phyloP scores from a whole-genome alignment of 1,139 yeast genomes.

The Geotrichum armillariae region DNA sequence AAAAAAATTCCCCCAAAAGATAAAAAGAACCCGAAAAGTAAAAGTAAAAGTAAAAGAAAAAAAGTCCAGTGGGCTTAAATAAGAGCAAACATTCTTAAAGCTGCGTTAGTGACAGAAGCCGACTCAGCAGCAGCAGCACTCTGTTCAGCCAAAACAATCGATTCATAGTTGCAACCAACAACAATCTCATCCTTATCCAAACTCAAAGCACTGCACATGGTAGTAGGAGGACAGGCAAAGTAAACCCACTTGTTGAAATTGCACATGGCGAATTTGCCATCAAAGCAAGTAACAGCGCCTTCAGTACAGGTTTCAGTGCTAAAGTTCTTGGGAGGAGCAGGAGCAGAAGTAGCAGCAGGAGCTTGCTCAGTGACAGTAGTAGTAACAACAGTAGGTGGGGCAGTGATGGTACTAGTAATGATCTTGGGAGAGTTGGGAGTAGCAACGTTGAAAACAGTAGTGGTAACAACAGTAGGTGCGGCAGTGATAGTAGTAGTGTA shows the following conservation, averaged over 20 bases:
- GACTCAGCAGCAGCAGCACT: constrained; percentile 7
- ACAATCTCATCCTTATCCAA: constrained; percentile 35
- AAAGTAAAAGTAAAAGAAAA: too few relatives aligned
- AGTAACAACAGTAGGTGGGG: constrained; percentile 25
- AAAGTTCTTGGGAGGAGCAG: not conserved
- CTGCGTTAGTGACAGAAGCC: constrained; percentile 4
- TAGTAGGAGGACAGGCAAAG: constrained; percentile 56
- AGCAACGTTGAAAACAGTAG: too few relatives aligned
- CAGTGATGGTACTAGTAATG: not conserved
- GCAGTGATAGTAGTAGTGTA: not conserved
- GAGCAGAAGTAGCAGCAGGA: not conserved
- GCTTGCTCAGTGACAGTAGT: constrained; percentile 7
- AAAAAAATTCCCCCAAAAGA: too few relatives aligned
- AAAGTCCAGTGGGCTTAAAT: too few relatives aligned
- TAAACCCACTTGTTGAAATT: constrained; percentile 53
- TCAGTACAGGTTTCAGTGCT: constrained; percentile 13
- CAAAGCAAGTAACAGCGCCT: constrained; percentile 18
- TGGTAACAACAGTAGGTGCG: not conserved
- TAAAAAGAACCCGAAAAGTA: too few relatives aligned
- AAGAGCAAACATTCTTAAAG: constrained; percentile 8
- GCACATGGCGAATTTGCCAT: constrained; percentile 20
- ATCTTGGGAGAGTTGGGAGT: too few relatives aligned
- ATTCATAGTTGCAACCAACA: constrained; percentile 31
- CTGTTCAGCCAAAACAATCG: constrained; percentile 14
- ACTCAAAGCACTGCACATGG: constrained; percentile 53